Conservation (phyloP, 768 basidiomycete genomes). For the Gyrodon lividus region DNA sequence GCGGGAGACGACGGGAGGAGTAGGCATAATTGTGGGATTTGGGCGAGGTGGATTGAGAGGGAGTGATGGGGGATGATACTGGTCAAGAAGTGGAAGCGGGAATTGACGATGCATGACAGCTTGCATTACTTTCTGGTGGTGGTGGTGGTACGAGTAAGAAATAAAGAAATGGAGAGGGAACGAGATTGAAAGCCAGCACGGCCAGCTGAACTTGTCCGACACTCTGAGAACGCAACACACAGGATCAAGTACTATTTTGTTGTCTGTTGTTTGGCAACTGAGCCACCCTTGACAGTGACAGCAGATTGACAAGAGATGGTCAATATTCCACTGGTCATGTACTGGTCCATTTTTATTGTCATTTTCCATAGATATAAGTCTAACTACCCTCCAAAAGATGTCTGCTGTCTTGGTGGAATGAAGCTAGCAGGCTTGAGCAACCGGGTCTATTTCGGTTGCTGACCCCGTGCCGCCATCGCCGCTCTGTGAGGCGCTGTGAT, state of each 20-base stretch:
- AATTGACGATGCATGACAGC: conserved; percentile 65
- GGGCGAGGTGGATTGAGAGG: conserved; percentile 39
- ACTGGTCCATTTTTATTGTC: no score
- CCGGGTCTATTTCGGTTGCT: not conserved
- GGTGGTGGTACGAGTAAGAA: conserved; percentile 39
- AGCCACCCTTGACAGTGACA: conserved; percentile 15
- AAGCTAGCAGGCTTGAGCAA: not conserved
- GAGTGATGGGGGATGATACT: conserved; percentile 63
- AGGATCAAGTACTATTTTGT: conserved; percentile 32
- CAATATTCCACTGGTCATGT: not conserved
- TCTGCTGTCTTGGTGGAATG: not conserved
- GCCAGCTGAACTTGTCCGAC: conserved; percentile 30
- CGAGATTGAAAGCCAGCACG: conserved; percentile 38
- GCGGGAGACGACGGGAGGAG: conserved; percentile 69
- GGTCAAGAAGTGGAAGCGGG: conserved; percentile 58
- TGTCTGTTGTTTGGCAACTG: conserved; percentile 24
- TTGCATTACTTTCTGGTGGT: conserved; percentile 68
- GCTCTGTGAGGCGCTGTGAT: not conserved
- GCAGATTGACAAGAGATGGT: not conserved
- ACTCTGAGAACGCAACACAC: conserved; percentile 34
- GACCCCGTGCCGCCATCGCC: not conserved
- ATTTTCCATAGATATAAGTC: not conserved
- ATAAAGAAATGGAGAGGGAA: conserved; percentile 16
- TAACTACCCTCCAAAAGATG: no score
- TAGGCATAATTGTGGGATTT: conserved; percentile 65